Evolutionary conservation across 73 alveolate genomes (phyloP).

Genomic region (Stentor roeselii): DNA sequence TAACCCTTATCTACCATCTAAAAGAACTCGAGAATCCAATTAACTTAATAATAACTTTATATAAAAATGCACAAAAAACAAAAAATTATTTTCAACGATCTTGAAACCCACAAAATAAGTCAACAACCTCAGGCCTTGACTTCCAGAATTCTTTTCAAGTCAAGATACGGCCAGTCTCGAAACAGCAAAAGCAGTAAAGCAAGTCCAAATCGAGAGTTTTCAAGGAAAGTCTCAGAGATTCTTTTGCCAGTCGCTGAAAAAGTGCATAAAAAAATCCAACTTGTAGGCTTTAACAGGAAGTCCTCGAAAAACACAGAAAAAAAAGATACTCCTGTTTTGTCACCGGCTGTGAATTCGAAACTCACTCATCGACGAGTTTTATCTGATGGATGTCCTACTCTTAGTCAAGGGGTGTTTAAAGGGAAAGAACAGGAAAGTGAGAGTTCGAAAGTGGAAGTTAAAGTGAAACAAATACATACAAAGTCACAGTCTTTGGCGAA

Average conservation of each 20-base stretch:
- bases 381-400: background rate
- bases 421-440: background rate
- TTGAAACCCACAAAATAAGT: background rate
- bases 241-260: background rate
- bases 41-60: no score
- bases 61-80: no score
- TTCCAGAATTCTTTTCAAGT: background rate
- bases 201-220: background rate
- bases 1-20: no score
- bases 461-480: background rate
- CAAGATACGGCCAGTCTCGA: background rate
- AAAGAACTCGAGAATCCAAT: no score
- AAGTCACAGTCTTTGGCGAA: background rate
- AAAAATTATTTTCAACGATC: no score
- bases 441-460: background rate
- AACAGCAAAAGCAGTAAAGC: background rate
- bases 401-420: background rate
- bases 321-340: background rate
- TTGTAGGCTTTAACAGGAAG: background rate
- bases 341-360: background rate
- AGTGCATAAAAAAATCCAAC: background rate
- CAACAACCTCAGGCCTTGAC: background rate
- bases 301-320: background rate
- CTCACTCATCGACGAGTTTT: slow-evolving; percentile 8
- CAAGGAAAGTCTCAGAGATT: background rate